Evolutionary conservation across 768 basidiomycete genomes (phyloP), one percentile per base, ranked within the genome.

Genomic region (Leccinum boreale): DNA sequence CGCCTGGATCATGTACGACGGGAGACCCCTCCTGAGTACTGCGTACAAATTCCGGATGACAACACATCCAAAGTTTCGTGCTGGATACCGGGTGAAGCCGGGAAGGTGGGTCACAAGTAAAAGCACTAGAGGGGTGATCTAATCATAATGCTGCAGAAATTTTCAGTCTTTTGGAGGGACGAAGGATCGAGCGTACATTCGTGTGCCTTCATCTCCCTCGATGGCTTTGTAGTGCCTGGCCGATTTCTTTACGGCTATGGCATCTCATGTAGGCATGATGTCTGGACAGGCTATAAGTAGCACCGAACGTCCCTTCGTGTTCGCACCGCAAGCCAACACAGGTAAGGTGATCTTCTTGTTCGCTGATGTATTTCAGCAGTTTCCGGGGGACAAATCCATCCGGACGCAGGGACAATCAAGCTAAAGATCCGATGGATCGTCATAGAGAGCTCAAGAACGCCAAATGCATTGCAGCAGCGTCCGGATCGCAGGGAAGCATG

Each of bases 81-180:
- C 65, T 89, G 86, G 86, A 82, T 90, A 62, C 81, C 85, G 8
- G 80, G 86, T 56, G 77, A 81, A 50, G 74, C 75, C 23, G 86
- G 85, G 26, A 78, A 85, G 76, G 86, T 85, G 58, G 3, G 57
- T 35, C 5, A 72, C 45, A 15, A 23, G n/a, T 12, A 14, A 12
- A 3, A 7, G 10, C 33, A 28, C 4, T 9, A 23, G 47, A 21
- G 23, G 62, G 29, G 2, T 23, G n/a, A 26, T 52, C 55, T 60
- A 42, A 65, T 47, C 44, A 24, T 24, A 21, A 23, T 56, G 28
- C 54, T 28, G 31, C 61, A 89, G 86, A 68, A 61, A 4, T 89
- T 89, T 67, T 74, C 76, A 3, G 79, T 89, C 0, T 78, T 83
- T 62, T 90, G 87, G 88, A 77, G 75, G 42, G 87, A 90, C 64